Evolutionary conservation across 75 land plant genomes (phyloP).

Genomic region (Ceratopteris richardii): DNA sequence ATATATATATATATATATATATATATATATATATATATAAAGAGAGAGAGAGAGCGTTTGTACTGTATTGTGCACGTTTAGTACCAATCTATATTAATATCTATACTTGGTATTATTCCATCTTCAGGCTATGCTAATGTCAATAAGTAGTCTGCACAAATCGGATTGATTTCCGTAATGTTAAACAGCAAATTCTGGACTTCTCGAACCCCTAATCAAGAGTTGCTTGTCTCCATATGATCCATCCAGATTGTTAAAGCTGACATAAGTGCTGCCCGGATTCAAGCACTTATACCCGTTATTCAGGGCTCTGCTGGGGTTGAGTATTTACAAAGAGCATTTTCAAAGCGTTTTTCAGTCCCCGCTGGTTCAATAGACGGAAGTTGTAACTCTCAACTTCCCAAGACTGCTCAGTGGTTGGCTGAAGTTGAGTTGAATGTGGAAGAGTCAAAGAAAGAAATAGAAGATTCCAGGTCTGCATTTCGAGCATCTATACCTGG

Average conservation of each 20-base stretch:
- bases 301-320: slow-evolving; percentile 65
- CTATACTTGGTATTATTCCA: too few species aligned
- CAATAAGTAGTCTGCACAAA: too few species aligned
- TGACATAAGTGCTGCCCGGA: slow-evolving; percentile 70
- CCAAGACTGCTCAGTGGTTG: slow-evolving; percentile 55
- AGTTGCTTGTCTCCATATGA: too few species aligned
- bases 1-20: too few species aligned
- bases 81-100: too few species aligned
- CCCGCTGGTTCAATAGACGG: slow-evolving; percentile 3
- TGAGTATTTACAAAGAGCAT: slow-evolving; percentile 65
- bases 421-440: slow-evolving; percentile 14
- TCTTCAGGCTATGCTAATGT: too few species aligned
- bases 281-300: slow-evolving; percentile 56
- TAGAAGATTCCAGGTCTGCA: slow-evolving; percentile 30
- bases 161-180: too few species aligned
- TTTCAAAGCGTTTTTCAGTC: slow-evolving; percentile 57
- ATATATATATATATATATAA: too few species aligned
- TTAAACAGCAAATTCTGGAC: too few species aligned
- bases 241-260: slow-evolving; percentile 49
- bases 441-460: slow-evolving; percentile 53
- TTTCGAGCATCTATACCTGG: slow-evolving; percentile 4
- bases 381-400: slow-evolving; percentile 26
- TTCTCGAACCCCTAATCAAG: too few species aligned
- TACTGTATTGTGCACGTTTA: too few species aligned
- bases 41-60: too few species aligned